phyloP scores from a whole-genome alignment of 441 rosid species.

The Viola pubescens region DNA sequence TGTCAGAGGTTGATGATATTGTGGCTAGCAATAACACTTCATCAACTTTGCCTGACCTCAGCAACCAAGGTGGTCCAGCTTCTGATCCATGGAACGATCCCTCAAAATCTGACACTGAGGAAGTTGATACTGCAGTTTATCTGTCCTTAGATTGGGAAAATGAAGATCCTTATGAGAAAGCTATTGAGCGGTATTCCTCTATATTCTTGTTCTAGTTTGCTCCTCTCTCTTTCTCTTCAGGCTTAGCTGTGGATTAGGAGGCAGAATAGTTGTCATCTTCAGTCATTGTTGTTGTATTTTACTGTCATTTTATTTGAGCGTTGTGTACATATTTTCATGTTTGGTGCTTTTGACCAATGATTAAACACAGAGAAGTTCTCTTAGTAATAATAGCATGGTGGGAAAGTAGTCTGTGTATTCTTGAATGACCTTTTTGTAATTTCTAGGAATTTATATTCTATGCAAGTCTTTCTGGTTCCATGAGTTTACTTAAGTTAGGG shows the following conservation, averaged over 20 bases:
- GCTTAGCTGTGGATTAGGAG: background rate
- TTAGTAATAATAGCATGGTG: conserved; percentile 5
- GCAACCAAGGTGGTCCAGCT: conserved; percentile 38
- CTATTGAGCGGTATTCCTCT: conserved; percentile 62
- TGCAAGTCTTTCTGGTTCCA: background rate
- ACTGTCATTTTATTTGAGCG: background rate
- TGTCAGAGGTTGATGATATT: conserved; percentile 66
- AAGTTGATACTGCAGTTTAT: conserved; percentile 57
- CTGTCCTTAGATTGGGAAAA: conserved; percentile 95
- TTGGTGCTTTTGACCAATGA: conserved; percentile 1
- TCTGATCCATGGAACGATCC: conserved; percentile 29
- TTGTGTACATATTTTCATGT: conserved; percentile 1
- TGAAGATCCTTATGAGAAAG: conserved; percentile 88
- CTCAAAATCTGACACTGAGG: conserved; percentile 37
- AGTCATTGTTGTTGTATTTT: background rate
- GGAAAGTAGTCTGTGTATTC: background rate
- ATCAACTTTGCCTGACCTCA: conserved; percentile 33
- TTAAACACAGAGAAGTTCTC: background rate
- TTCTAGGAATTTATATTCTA: background rate
- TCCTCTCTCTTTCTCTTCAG: background rate
- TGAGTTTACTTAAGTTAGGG: background rate
- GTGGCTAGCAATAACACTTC: conserved; percentile 34
- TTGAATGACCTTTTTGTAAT: background rate
- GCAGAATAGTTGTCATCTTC: no score
- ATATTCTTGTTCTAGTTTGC: conserved; percentile 12